phyloP scores from a whole-genome alignment of 768 basidiomycete genomes.

The Mycena galericulata region DNA sequence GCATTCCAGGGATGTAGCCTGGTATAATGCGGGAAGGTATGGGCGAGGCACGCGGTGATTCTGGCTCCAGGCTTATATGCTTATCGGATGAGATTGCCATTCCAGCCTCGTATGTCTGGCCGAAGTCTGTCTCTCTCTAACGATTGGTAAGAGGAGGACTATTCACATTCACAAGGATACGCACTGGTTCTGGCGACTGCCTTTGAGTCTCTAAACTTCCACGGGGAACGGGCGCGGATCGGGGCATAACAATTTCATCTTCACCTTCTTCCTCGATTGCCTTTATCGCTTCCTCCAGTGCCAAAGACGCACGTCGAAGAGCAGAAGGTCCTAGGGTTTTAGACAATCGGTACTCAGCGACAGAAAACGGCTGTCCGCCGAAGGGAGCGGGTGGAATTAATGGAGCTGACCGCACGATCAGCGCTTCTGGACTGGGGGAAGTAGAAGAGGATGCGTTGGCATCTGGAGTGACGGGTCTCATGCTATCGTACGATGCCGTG shows the following conservation, averaged over 20 bases:
- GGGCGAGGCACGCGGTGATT: conserved; percentile 69
- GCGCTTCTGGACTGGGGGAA: conserved; percentile 55
- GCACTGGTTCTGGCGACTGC: conserved; percentile 43
- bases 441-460: conserved; percentile 51
- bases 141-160: conserved; percentile 15
- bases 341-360: conserved; percentile 60
- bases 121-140: conserved; percentile 52
- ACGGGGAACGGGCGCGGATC: conserved; percentile 65
- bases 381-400: conserved; percentile 52
- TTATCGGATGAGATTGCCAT: conserved; percentile 81
- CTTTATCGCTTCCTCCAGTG: conserved; percentile 80
- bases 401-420: conserved; percentile 56
- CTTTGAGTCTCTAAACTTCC: conserved; percentile 48
- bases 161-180: conserved; percentile 37
- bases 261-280: conserved; percentile 83
- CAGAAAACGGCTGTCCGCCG: conserved; percentile 51
- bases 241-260: conserved; percentile 82
- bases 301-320: conserved; percentile 75
- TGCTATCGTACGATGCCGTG: conserved; percentile 59
- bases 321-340: conserved; percentile 64
- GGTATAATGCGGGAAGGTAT: conserved; percentile 74
- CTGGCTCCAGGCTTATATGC: conserved; percentile 58
- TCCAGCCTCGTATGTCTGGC: conserved; percentile 64
- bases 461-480: conserved; percentile 70
- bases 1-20: conserved; percentile 93